Base-by-base conservation (phyloP, 106 monocot genomes). In the Vanilla planifolia region DNA sequence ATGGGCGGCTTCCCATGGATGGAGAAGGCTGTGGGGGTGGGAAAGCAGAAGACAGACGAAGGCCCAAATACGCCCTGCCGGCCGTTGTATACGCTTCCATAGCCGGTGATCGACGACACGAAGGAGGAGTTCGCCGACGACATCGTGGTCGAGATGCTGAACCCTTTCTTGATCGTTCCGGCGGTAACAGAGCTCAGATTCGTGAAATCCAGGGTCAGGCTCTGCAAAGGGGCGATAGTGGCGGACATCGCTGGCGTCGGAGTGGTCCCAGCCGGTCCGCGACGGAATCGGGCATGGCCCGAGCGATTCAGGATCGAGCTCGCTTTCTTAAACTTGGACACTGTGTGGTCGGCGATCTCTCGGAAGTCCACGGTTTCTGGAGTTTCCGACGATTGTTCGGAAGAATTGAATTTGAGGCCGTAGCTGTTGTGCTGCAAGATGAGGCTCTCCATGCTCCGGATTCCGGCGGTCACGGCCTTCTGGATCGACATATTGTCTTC, bases 201-300 rank as follows among this genome's bases (percentile, higher is more conserved):
- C 4, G 25, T 22, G 2, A 24, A 11, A 24, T 50, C 25, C 0
- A 0, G 8, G 2, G 23, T 8, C 1, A 24, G 8, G 21, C 8
- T 21, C 6, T 26, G 50, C 8, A 26, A 26, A 4, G 22, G 53
- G 22, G 24, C 4, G 8, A n/a, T 46, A 2, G 33, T 55, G 9
- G 51, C 28, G 24, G 32, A 22, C 28, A 32, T 13, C 51, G 11
- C 13, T 27, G 58, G 1, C 11, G 62, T 0, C 43, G 15, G 22
- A 48, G 48, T 22, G 10, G 55, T 35, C 2, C 41, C 36, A 0
- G 62, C 2, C 16, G 87, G 86, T 1, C 71, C 85, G 8, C 89
- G 85, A 44, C 94, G 73, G 76, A 94, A 94, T 0, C 94, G 89
- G 43, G 94, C 94, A 63, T 94, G 94, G 52, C 94, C 94, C 26